A percentile compares a stretch with the other conserved stretches of the same genome.
phyloP scores from a whole-genome alignment of 345 rosid genomes.

The Eucalyptus viminalis region DNA sequence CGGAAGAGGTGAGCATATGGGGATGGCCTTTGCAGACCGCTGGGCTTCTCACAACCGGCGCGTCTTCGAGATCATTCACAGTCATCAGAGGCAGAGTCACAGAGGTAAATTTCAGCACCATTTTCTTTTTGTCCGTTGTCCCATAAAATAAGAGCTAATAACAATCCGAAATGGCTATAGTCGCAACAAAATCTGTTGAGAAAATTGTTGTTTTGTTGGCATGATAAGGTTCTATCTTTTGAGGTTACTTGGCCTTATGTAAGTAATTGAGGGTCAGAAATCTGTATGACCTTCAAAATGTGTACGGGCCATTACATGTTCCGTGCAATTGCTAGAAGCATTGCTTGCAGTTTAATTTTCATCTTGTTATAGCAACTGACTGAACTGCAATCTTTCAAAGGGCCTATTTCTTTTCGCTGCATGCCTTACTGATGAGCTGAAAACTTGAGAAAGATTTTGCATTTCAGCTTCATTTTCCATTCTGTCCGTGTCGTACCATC shows the following conservation, averaged over 20 bases:
- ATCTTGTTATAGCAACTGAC: background rate
- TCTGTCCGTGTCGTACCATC: background rate
- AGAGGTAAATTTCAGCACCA: constrained; percentile 29
- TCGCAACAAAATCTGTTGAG: background rate
- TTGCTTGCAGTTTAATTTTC: background rate
- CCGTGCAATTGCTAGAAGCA: background rate
- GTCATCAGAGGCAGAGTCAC: constrained; percentile 73
- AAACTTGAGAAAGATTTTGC: background rate
- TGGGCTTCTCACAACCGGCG: constrained; percentile 45
- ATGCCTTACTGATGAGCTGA: background rate
- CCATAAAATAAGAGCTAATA: background rate
- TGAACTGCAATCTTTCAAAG: background rate
- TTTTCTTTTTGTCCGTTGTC: background rate
- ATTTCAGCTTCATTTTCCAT: background rate
- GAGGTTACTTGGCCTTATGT: background rate
- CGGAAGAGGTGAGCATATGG: constrained; percentile 84
- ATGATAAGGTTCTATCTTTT: background rate
- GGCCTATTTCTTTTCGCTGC: background rate
- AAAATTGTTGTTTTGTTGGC: background rate
- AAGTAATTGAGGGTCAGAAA: background rate
- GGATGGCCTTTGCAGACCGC: constrained; percentile 96
- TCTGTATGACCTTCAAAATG: background rate
- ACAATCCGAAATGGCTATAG: background rate
- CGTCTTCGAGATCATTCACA: constrained; percentile 41
- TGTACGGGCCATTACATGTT: background rate